Base-by-base conservation (phyloP, 106 monocot species). In the Posidonia australis region DNA sequence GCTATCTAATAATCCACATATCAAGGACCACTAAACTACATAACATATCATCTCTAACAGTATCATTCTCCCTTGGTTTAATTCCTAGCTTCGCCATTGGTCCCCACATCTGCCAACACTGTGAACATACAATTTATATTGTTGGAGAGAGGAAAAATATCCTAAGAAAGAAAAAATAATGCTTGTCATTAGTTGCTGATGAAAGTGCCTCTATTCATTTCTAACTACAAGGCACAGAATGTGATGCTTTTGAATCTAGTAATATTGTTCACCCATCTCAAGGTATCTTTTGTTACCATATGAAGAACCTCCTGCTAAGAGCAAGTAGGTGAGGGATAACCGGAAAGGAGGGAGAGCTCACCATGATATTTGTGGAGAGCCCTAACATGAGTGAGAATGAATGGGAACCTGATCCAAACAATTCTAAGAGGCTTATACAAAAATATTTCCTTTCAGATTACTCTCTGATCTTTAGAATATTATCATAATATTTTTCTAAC, bases 381-480 rank as follows among this genome's bases (percentile, higher is more conserved):
- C 96, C 90, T 13, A 90, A 96, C 62, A 84, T 96, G 84, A 96
- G 90, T 5, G 90, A 90, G 76, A 72, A 82, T 46, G 67, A 58
- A 13, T 91, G 83, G 79, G 58, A 5, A 3, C 71, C 63, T 23
- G 81, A 84, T 59, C 77, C 77, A 21, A 62, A 30, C 26, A 77
- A 86, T 51, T 68, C 86, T 0, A 84, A 75, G 74, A 75, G 67
- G 53, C 70, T 89, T 54, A 56, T 82, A 27, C 69, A 71, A 63
- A 77, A 82, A 51, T 56, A 44, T 1, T 63, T 63, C 1, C 7
- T 66, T 58, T 75, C 84, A 9, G n/a, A 64, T 24, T 72, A 84
- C 58, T 88, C 81, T 1, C 62, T 41, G 28, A 77, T 88, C 7
- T 61, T 61, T 3, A n/a, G 36, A 41, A 7, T 9, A 6, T 61